phyloP scores from a whole-genome alignment of 208 protist genomes.

The Porcisia deanei region DNA sequence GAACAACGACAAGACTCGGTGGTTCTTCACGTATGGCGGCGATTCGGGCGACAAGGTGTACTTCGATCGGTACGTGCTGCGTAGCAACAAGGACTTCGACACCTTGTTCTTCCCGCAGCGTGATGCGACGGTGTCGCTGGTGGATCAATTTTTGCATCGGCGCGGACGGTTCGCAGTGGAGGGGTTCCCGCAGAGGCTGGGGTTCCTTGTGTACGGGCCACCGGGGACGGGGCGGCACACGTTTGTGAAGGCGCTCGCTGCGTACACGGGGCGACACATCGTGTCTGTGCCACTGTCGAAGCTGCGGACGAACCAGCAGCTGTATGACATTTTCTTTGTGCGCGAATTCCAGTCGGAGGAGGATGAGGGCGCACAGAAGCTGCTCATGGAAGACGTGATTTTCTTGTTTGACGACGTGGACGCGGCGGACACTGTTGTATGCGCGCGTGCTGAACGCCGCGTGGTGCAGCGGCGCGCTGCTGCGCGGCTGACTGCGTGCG shows the following conservation, averaged over 20 bases:
- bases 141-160: slow-evolving; percentile 79
- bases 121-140: slow-evolving; percentile 58
- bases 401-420: slow-evolving; percentile 89
- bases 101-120: slow-evolving; percentile 88
- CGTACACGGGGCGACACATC: slow-evolving; percentile 97
- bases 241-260: slow-evolving; percentile 98
- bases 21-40: slow-evolving; percentile 24
- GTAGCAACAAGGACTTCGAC: slow-evolving; percentile 78
- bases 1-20: slow-evolving; percentile 2
- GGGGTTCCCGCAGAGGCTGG: slow-evolving; percentile 92
- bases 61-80: slow-evolving; percentile 79
- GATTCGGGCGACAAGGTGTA: slow-evolving; percentile 20
- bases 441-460: slow-evolving; percentile 48
- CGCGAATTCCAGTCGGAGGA: slow-evolving; percentile 58
- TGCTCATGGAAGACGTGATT: slow-evolving; percentile 80
- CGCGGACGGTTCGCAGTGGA: slow-evolving; percentile 80
- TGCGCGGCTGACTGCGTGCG: slow-evolving; percentile 28
- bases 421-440: slow-evolving; percentile 66
- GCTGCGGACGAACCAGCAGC: slow-evolving; percentile 86
- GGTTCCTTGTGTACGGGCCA: slow-evolving; percentile 98
- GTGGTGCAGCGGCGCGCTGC: slow-evolving; percentile 32
- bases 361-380: slow-evolving; percentile 16
- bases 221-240: slow-evolving; percentile 97
- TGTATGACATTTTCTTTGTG: slow-evolving; percentile 89
- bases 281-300: slow-evolving; percentile 71